phyloP scores from a whole-genome alignment of 202 grass and related monocot genomes.

The Carex sylvatica region DNA sequence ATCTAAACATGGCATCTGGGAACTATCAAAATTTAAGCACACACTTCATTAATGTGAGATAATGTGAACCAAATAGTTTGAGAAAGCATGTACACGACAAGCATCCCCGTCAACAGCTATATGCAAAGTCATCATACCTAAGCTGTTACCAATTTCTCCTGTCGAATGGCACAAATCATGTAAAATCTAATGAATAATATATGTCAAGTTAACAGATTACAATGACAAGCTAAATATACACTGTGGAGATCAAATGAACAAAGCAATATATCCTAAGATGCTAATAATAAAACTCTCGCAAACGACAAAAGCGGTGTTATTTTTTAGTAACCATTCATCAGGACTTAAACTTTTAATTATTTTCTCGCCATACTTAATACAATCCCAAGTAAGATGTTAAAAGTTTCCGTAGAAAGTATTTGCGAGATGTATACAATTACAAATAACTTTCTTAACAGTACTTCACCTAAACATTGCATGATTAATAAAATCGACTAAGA shows the following conservation, averaged over 20 bases:
- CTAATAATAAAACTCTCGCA: no score
- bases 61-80: neutral
- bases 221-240: neutral
- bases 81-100: neutral
- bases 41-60: neutral
- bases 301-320: no score
- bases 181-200: neutral
- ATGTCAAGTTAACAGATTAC: neutral
- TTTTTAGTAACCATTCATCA: no score
- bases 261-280: no score
- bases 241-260: no score
- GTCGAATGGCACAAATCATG: neutral
- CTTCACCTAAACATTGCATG: neutral
- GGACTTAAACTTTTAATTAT: no score
- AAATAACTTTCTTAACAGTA: neutral
- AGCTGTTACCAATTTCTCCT: neutral
- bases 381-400: no score
- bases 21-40: neutral
- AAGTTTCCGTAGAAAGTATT: neutral
- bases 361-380: no score
- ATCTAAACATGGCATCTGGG: neutral
- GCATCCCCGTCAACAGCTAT: no score
- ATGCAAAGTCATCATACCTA: neutral
- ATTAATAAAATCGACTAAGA: neutral
- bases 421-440: neutral